Conservation (phyloP, 164 flowering plant species). For the Magnolia officinalis region DNA sequence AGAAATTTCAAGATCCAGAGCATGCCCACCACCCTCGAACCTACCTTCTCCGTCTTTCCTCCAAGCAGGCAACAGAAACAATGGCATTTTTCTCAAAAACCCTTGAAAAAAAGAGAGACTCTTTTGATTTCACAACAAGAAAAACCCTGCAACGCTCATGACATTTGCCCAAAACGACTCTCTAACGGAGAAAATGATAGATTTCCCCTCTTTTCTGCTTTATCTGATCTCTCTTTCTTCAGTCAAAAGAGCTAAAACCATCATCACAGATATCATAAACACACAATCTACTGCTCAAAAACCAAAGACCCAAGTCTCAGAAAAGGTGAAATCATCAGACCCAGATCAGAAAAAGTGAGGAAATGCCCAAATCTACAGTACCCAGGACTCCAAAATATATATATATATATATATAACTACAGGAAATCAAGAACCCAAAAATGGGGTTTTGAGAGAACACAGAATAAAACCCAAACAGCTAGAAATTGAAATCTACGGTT, state of each 20-base stretch:
- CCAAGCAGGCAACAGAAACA: constrained; percentile 31
- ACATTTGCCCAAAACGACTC: constrained; percentile 16
- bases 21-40: constrained; percentile 42
- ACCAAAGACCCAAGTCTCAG: constrained; percentile 34
- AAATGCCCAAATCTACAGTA: constrained; percentile 9
- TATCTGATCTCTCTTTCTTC: constrained; percentile 28
- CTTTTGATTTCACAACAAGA: background rate
- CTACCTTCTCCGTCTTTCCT: constrained; percentile 28
- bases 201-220: constrained; percentile 16
- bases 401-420: too few relatives aligned
- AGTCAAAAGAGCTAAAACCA: constrained; percentile 46
- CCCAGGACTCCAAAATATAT: background rate
- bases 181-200: constrained; percentile 36
- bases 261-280: constrained; percentile 31
- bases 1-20: constrained; percentile 50
- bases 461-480: background rate
- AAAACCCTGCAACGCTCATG: constrained; percentile 14
- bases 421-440: background rate
- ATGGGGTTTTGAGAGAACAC: background rate
- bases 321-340: constrained; percentile 47
- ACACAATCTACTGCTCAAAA: constrained; percentile 28
- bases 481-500: constrained; percentile 6
- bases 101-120: background rate
- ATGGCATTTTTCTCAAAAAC: constrained; percentile 34
- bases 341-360: constrained; percentile 21